A percentile compares a stretch with the other conserved stretches of the same genome.
These are phyloP conservation scores for Tolypocladium cylindrosporum DNA, from an alignment of 2,329 filamentous ascomycete species.

Conservation along the genomic window DNA sequence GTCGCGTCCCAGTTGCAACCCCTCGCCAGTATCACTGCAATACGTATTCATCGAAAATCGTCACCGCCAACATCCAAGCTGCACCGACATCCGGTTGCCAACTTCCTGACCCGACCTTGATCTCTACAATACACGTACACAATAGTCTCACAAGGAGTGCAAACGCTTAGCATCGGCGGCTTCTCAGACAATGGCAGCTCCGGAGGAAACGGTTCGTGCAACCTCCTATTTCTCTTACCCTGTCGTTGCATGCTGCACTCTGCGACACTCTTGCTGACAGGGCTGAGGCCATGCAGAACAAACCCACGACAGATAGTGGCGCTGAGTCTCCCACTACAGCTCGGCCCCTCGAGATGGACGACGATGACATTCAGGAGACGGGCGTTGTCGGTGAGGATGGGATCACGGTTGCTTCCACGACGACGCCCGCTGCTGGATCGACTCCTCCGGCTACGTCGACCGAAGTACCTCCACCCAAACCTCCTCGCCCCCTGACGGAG, in stretches of 20 bases:
- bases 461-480: constrained; percentile 60
- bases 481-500: constrained; percentile 72
- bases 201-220: constrained; percentile 32
- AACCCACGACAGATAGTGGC: constrained; percentile 28
- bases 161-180: neutral
- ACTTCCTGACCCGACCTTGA: neutral
- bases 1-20: constrained; percentile 4
- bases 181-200: constrained; percentile 28
- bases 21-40: constrained; percentile 1
- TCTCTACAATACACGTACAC: neutral
- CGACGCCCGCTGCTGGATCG: constrained; percentile 20
- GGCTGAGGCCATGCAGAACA: constrained; percentile 25
- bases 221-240: constrained; percentile 2
- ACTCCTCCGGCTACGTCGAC: neutral
- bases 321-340: constrained; percentile 59
- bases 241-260: constrained; percentile 5
- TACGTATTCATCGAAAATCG: neutral
- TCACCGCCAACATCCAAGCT: neutral
- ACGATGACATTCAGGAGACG: constrained; percentile 58
- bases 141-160: neutral
- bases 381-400: constrained; percentile 36
- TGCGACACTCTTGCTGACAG: constrained; percentile 11
- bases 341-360: constrained; percentile 56
- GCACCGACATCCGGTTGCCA: neutral
- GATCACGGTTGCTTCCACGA: constrained; percentile 14